Evolutionary conservation across 441 rosid genomes (phyloP).

Genomic region (Gossypium lobatum): DNA sequence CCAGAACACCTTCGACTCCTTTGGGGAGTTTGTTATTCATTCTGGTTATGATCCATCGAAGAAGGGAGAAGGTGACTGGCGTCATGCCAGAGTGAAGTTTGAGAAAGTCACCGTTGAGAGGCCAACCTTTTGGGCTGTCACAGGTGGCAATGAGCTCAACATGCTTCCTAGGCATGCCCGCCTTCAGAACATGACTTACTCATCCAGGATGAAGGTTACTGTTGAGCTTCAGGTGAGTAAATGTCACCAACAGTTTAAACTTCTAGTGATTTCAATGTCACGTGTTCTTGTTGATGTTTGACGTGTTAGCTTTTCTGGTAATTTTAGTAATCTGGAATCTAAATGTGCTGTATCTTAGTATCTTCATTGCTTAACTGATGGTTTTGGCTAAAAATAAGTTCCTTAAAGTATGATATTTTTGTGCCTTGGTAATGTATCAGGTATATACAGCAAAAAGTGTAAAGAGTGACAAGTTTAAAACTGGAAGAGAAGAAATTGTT

Average conservation of each 20-base stretch:
- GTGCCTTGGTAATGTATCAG: constrained; percentile 32
- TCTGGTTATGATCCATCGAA: constrained; percentile 67
- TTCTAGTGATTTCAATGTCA: background rate
- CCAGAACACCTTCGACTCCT: constrained; percentile 51
- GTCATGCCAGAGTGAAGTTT: constrained; percentile 48
- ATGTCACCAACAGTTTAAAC: background rate
- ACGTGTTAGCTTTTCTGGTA: background rate
- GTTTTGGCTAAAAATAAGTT: background rate
- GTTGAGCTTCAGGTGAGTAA: constrained; percentile 59
- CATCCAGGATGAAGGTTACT: constrained; percentile 56
- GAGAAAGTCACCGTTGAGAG: constrained; percentile 54
- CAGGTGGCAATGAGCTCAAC: constrained; percentile 34
- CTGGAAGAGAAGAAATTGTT: constrained; percentile 55
- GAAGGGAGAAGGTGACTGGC: constrained; percentile 68
- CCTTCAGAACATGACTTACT: constrained; percentile 88
- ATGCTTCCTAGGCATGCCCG: constrained; percentile 73
- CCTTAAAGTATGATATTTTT: constrained; percentile 6
- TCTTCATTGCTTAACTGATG: background rate
- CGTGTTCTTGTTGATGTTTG: background rate
- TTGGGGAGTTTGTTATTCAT: constrained; percentile 54
- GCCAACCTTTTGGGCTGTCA: constrained; percentile 49
- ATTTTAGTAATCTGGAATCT: background rate
- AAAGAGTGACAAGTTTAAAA: constrained; percentile 74
- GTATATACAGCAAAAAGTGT: constrained; percentile 40
- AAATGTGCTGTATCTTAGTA: background rate